These are phyloP conservation scores for Fusarium ambrosium DNA, from an alignment of 2,329 filamentous ascomycete species.

Conservation along the genomic window DNA sequence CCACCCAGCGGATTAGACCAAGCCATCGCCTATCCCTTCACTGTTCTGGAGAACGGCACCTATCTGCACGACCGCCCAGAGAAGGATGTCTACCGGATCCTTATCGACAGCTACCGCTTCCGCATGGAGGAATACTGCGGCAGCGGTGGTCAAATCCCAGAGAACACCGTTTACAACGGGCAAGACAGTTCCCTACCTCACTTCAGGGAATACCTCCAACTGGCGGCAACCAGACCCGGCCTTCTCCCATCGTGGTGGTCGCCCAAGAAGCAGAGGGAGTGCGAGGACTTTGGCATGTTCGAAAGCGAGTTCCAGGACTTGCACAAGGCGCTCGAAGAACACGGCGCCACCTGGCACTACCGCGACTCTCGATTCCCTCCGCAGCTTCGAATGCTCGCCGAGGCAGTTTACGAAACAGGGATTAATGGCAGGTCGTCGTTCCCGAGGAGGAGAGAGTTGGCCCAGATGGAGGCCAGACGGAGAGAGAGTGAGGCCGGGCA, in stretches of 20 bases:
- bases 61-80: slow-evolving; percentile 61
- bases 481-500: not conserved
- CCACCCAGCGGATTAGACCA: slow-evolving; percentile 49
- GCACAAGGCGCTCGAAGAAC: slow-evolving; percentile 47
- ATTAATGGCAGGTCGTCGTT: slow-evolving; percentile 50
- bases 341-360: slow-evolving; percentile 58
- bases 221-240: slow-evolving; percentile 32
- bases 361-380: slow-evolving; percentile 60
- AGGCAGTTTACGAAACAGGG: slow-evolving; percentile 53
- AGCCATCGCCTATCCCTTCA: slow-evolving; percentile 54
- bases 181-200: slow-evolving; percentile 42
- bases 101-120: slow-evolving; percentile 64
- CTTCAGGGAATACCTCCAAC: slow-evolving; percentile 55
- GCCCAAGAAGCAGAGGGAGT: slow-evolving; percentile 53
- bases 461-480: slow-evolving; percentile 34
- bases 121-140: slow-evolving; percentile 56
- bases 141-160: slow-evolving; percentile 43
- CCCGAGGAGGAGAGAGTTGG: slow-evolving; percentile 43
- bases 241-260: slow-evolving; percentile 63
- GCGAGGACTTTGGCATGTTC: slow-evolving; percentile 53
- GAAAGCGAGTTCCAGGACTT: slow-evolving; percentile 45
- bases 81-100: slow-evolving; percentile 58
- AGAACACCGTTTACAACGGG: slow-evolving; percentile 50
- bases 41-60: slow-evolving; percentile 54
- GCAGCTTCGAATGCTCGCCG: slow-evolving; percentile 64